Evolutionary conservation across 176 grass and related monocot species (phyloP).

Genomic region (Triticum dicoccoides): DNA sequence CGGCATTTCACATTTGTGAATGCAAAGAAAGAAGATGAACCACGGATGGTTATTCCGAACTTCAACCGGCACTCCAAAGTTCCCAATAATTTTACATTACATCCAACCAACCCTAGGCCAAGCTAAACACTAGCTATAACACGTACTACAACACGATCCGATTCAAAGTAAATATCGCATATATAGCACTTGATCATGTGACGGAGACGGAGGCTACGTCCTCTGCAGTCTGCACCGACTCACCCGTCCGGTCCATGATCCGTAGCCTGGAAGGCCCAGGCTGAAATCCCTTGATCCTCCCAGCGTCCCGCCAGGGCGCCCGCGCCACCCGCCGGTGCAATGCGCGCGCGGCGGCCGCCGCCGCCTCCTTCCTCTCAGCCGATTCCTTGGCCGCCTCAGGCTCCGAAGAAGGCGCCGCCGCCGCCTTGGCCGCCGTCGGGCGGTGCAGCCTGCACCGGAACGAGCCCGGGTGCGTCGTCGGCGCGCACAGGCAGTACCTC

Average conservation of each 20-base stretch:
- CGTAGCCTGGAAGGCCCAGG: conserved; percentile 35
- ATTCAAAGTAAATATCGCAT: no score
- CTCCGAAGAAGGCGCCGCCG: neutral
- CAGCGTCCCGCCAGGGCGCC: neutral
- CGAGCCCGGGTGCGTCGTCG: conserved; percentile 70
- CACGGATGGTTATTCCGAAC: neutral
- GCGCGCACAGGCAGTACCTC: conserved; percentile 64
- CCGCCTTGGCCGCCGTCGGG: neutral
- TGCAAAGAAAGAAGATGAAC: neutral
- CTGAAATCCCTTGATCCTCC: neutral
- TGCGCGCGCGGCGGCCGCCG: neutral
- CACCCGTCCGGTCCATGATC: conserved; percentile 2
- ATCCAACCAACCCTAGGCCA: neutral
- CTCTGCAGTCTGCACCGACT: no score
- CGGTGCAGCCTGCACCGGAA: conserved; percentile 71
- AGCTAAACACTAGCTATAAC: neutral
- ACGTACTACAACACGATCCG: neutral
- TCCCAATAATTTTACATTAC: neutral
- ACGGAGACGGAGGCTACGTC: neutral
- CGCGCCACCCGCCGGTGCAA: conserved; percentile 12
- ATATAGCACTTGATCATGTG: no score
- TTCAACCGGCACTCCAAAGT: neutral
- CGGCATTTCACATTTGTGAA: neutral
- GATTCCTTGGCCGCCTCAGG: neutral
- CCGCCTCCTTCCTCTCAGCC: neutral